Evolutionary conservation across 164 flowering plant genomes (phyloP).

Genomic region (Kalanchoe fedtschenkoi): DNA sequence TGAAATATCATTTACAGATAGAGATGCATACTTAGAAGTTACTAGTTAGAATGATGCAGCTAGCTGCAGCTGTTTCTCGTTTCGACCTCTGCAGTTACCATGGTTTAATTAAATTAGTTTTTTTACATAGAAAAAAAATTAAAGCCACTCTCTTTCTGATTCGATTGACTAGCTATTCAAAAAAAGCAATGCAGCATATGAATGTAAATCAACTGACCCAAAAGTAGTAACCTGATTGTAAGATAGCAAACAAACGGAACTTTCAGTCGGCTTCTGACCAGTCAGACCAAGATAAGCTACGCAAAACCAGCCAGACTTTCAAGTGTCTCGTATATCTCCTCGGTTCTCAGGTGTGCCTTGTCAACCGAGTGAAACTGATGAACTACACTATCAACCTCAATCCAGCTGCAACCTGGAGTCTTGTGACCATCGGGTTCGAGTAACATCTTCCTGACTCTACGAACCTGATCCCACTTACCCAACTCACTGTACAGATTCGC

Average conservation of each 20-base stretch:
- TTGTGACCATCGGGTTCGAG: constrained; percentile 35
- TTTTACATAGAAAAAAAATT: no score
- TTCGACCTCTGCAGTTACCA: not conserved
- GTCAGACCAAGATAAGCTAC: not conserved
- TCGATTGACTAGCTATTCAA: not conserved
- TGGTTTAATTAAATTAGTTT: no score
- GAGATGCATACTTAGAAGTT: not conserved
- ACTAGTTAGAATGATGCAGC: not conserved
- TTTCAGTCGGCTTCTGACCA: not conserved
- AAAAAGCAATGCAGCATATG: not conserved
- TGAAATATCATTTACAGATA: not conserved
- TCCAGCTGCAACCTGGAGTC: constrained; percentile 74
- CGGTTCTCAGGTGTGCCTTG: constrained; percentile 31
- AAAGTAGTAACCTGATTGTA: not conserved
- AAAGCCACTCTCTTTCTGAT: not conserved
- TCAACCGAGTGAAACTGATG: constrained; percentile 55
- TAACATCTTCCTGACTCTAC: constrained; percentile 33
- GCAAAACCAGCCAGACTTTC: constrained; percentile 15
- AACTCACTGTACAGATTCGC: constrained; percentile 55
- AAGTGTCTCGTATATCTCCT: constrained; percentile 31
- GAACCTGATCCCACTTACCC: constrained; percentile 63
- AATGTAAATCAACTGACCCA: not conserved
- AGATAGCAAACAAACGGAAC: not conserved
- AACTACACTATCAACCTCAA: constrained; percentile 50
- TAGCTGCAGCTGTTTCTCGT: not conserved